Base-by-base conservation (phyloP, 1,284 basidiomycete genomes). In the Ganoderma resinaceum region DNA sequence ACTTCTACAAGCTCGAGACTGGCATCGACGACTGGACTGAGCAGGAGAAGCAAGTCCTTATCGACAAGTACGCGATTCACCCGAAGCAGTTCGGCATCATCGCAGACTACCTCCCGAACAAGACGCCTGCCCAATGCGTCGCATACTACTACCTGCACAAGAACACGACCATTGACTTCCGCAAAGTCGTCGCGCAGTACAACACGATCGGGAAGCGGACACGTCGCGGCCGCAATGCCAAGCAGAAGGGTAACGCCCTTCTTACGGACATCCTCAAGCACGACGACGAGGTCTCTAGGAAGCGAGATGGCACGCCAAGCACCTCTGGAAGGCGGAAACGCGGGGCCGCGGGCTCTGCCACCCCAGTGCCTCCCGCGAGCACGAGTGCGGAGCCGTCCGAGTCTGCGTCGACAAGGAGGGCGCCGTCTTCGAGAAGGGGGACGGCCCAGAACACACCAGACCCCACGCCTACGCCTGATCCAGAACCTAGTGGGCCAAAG, bases 81-180 rank as follows among this genome's bases (percentile, higher is more conserved):
- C 97, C 97, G 9, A 99, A 99, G 80, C 97, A 98, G 78, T 99
- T 99, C 77, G 95, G 95, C 57, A 82, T 89, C 73, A 97, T 99
- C 69, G 91, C 97, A 0, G 88, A 91, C 42, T 88, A 84, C 65
- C 81, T 99, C 23, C 90, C 93, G 1, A 87, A 96, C 85, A 99
- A 98, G 85, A 92, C 94, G 3, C 84, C 94, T 0, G 83, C 90
- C 0, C 94, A 98, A 86, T 98, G 97, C 78, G 95, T 99, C 53
- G 87, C 92, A 61, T 98, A 91, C 81, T 99, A 99, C 81, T 99
- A 99, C 81, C 84, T 97, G 68, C 95, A 96, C 82, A 99, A 99
- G 86, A 95, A 97, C 81, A 87, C 86, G 74, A 80, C 87, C 53
- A 91, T 96, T 77, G 93, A 97, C 80, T 97, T 96, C 82, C 90